These are phyloP conservation scores for Mycena haematopus DNA, from an alignment of 768 basidiomycete genomes.

Conservation along the genomic window DNA sequence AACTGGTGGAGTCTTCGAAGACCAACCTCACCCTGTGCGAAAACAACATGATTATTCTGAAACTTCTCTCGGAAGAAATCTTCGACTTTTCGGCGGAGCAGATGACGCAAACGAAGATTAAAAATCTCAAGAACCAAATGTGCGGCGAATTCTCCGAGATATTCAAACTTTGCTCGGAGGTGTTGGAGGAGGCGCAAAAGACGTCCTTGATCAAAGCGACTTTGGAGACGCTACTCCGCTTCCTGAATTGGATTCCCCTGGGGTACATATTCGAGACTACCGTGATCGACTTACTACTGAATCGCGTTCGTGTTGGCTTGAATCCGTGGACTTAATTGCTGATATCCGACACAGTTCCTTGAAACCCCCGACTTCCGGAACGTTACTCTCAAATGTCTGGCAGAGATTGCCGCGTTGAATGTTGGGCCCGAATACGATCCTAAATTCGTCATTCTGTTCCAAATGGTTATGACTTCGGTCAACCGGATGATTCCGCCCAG, in stretches of 20 bases:
- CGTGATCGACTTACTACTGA: slow-evolving; percentile 92
- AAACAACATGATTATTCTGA: slow-evolving; percentile 99
- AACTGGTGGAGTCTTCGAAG: slow-evolving; percentile 96
- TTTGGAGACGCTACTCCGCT: slow-evolving; percentile 91
- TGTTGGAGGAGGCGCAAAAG: slow-evolving; percentile 96
- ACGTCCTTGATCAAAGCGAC: slow-evolving; percentile 93
- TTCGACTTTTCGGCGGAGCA: slow-evolving; percentile 99
- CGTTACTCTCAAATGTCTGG: slow-evolving; percentile 93
- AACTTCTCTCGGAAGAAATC: slow-evolving; percentile 96
- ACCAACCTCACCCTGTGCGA: slow-evolving; percentile 96
- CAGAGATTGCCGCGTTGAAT: slow-evolving; percentile 93
- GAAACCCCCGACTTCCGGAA: slow-evolving; percentile 98
- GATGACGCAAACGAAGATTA: slow-evolving; percentile 98
- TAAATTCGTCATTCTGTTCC: slow-evolving; percentile 97
- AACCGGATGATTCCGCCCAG: slow-evolving; percentile 97
- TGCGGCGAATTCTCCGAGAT: slow-evolving; percentile 97
- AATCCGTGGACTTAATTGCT: slow-evolving; percentile 22
- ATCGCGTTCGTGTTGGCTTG: slow-evolving; percentile 67
- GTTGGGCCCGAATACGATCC: slow-evolving; percentile 97
- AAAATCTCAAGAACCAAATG: slow-evolving; percentile 98
- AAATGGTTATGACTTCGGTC: slow-evolving; percentile 96
- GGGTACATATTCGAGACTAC: slow-evolving; percentile 99
- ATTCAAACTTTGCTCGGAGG: slow-evolving; percentile 96
- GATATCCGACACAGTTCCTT: slow-evolving; percentile 72
- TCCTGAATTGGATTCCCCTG: slow-evolving; percentile 98